Evolutionary conservation across 2,329 filamentous ascomycete species (phyloP).

Genomic region (Pezicula carpinea): DNA sequence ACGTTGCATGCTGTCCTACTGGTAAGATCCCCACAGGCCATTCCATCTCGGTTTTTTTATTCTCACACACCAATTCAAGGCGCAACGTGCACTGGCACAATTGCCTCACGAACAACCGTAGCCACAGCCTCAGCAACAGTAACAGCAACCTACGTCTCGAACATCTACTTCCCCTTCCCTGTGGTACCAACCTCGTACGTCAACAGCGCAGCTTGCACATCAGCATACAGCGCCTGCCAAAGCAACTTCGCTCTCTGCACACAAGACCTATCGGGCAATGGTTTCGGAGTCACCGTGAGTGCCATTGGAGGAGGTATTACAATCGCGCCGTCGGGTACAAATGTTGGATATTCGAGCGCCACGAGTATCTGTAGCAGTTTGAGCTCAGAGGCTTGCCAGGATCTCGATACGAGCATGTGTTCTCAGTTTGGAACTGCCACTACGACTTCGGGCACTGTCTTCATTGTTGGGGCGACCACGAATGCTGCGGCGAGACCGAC

Average conservation of each 20-base stretch:
- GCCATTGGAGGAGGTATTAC: conserved; percentile 50
- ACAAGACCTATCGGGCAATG: conserved; percentile 38
- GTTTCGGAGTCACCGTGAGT: conserved; percentile 50
- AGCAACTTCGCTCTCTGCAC: conserved; percentile 51
- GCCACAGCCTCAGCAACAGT: conserved; percentile 13
- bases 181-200: conserved; percentile 48
- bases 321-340: conserved; percentile 35
- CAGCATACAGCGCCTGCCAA: conserved; percentile 47
- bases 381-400: conserved; percentile 46
- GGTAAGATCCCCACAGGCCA: conserved; percentile 2
- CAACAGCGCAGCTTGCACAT: conserved; percentile 46
- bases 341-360: conserved; percentile 40
- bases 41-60: neutral
- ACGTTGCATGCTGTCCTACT: conserved; percentile 29
- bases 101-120: conserved; percentile 12
- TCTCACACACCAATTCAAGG: neutral
- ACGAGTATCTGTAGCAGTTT: conserved; percentile 52
- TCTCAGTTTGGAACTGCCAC: conserved; percentile 19
- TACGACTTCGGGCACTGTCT: conserved; percentile 3
- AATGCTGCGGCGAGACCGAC: conserved; percentile 19
- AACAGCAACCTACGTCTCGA: conserved; percentile 45
- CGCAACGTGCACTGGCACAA: conserved; percentile 27
- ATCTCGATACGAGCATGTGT: conserved; percentile 22
- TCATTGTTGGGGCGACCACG: conserved; percentile 15
- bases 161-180: conserved; percentile 56